A percentile compares a stretch with the other conserved stretches of the same genome.
Evolutionary conservation across 208 protist species (phyloP).

Genomic region (Angomonas desouzai): DNA sequence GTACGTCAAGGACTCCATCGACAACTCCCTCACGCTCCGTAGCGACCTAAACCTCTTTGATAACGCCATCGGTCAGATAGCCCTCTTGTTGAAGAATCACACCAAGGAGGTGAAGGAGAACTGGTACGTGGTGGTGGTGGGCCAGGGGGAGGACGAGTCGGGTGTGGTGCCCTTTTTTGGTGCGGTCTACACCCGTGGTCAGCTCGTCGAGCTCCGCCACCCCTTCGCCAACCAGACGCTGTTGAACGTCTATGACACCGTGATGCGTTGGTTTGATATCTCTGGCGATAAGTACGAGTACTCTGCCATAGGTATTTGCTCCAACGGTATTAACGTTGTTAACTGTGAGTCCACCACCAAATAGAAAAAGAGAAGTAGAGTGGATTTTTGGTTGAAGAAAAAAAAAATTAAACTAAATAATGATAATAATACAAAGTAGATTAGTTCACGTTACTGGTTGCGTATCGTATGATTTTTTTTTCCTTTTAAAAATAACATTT

Average conservation of each 20-base stretch:
- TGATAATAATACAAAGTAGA: no score
- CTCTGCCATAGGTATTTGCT: conserved; percentile 52
- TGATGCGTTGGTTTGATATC: conserved; percentile 55
- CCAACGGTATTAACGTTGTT: conserved; percentile 31
- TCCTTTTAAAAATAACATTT: conserved; percentile 7
- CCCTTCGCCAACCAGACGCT: conserved; percentile 20
- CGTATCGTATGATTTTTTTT: conserved; percentile 8
- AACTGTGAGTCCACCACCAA: conserved; percentile 37
- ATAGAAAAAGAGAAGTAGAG: neutral
- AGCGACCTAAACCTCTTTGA: conserved; percentile 76
- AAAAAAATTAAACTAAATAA: neutral
- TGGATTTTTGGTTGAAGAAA: conserved; percentile 8
- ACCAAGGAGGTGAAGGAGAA: conserved; percentile 37
- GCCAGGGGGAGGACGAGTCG: conserved; percentile 31
- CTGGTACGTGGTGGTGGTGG: conserved; percentile 66
- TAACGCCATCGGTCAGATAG: conserved; percentile 44
- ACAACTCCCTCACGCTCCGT: conserved; percentile 21
- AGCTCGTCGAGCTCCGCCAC: conserved; percentile 40
- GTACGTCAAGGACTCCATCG: conserved; percentile 3
- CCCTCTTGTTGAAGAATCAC: conserved; percentile 36
- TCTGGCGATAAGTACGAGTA: conserved; percentile 2
- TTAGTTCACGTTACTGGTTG: no score
- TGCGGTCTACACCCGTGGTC: conserved; percentile 48
- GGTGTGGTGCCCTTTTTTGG: conserved; percentile 44
- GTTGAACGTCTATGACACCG: conserved; percentile 40